Evolutionary conservation across 257 asterid genomes (phyloP).

Genomic region (Sherardia arvensis): DNA sequence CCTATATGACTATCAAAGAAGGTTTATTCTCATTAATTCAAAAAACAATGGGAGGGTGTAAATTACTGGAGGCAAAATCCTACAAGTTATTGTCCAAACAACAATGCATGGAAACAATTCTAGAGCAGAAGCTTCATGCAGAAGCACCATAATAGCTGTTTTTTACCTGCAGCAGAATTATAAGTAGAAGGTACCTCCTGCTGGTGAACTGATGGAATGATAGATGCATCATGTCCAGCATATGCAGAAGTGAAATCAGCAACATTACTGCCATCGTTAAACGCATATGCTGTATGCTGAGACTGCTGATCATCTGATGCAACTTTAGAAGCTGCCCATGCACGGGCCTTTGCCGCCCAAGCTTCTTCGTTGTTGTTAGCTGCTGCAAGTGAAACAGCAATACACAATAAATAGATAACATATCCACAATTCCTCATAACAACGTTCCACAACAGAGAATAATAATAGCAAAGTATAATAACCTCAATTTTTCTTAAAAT

Average conservation of each 20-base stretch:
- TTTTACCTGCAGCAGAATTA: conserved; percentile 98
- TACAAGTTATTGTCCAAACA: conserved; percentile 12
- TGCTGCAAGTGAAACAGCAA: conserved; percentile 37
- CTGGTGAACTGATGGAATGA: conserved; percentile 69
- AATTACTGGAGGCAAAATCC: neutral
- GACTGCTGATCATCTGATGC: conserved; percentile 54
- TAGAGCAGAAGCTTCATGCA: conserved; percentile 39
- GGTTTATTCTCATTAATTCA: neutral
- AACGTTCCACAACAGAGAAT: neutral
- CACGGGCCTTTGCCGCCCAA: conserved; percentile 98
- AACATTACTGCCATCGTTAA: conserved; percentile 33
- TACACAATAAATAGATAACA: conserved; percentile 11
- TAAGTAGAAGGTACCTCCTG: conserved; percentile 99
- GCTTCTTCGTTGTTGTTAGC: conserved; percentile 67
- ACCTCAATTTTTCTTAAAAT: neutral
- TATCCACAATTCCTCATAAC: neutral
- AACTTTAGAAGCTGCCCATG: conserved; percentile 90
- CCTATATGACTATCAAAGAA: neutral
- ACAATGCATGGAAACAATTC: conserved; percentile 25
- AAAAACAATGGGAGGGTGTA: neutral
- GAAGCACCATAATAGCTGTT: conserved; percentile 33
- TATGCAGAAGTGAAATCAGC: conserved; percentile 48
- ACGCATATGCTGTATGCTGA: conserved; percentile 16
- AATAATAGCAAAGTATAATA: neutral
- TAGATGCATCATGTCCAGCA: conserved; percentile 46